These are phyloP conservation scores for Pisolithus marmoratus DNA, from an alignment of 768 basidiomycete genomes.

Conservation along the genomic window DNA sequence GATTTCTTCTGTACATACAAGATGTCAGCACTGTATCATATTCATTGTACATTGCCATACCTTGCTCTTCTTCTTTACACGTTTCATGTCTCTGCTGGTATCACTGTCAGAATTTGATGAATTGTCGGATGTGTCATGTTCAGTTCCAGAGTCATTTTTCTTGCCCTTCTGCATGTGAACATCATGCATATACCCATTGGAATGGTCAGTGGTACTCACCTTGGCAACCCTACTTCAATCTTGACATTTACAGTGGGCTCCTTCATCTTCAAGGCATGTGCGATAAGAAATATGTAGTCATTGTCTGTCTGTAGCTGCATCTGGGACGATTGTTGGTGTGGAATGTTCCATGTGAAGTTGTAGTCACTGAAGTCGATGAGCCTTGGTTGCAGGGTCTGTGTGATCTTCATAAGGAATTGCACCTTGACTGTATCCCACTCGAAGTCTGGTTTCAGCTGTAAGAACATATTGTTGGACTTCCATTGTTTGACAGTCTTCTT, in stretches of 20 bases:
- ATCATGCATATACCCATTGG: not conserved
- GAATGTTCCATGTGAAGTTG: not conserved
- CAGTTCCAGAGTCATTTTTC: not conserved
- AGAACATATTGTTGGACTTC: not conserved
- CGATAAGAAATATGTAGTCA: not conserved
- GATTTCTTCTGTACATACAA: not conserved
- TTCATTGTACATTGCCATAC: no score
- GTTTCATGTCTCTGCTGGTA: no score
- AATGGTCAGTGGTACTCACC: not conserved
- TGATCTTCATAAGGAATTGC: conserved; percentile 2
- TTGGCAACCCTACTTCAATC: not conserved
- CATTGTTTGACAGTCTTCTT: not conserved
- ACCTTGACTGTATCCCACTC: conserved; percentile 1
- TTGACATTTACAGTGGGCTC: not conserved
- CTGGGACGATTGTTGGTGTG: not conserved
- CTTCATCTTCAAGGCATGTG: not conserved
- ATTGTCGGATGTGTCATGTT: no score
- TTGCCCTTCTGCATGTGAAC: not conserved
- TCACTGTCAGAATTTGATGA: no score
- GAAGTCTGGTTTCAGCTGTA: not conserved
- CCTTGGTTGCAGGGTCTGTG: no score
- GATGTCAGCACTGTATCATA: not conserved
- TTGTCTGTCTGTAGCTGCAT: not conserved
- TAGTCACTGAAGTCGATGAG: not conserved
- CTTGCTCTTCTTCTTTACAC: no score